Conservation (phyloP, 176 grass and related monocot species). For the Cocos nucifera region DNA sequence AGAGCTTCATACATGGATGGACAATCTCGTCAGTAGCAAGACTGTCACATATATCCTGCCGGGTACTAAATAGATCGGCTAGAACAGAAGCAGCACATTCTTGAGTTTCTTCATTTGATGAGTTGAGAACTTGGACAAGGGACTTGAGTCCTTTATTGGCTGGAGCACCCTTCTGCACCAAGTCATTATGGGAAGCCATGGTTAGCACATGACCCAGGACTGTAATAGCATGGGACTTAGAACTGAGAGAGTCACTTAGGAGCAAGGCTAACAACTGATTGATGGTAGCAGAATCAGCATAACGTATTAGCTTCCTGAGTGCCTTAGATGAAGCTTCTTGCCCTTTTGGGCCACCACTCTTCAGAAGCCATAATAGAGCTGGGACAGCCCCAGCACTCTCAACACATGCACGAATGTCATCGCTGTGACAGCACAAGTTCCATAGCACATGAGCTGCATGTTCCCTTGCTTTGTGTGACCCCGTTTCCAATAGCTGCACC, state of each 20-base stretch:
- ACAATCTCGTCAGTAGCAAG: slow-evolving; percentile 88
- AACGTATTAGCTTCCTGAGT: slow-evolving; percentile 67
- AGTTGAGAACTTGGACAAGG: slow-evolving; percentile 73
- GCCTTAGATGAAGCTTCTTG: slow-evolving; percentile 82
- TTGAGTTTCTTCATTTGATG: slow-evolving; percentile 74
- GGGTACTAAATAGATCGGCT: slow-evolving; percentile 83
- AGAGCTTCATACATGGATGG: slow-evolving; percentile 90
- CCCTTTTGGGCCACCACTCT: slow-evolving; percentile 49
- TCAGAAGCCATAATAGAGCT: slow-evolving; percentile 83
- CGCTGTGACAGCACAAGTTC: slow-evolving; percentile 86
- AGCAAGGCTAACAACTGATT: slow-evolving; percentile 87
- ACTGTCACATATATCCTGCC: slow-evolving; percentile 77
- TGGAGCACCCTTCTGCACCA: slow-evolving; percentile 63
- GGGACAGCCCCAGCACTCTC: slow-evolving; percentile 78
- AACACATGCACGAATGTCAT: slow-evolving; percentile 93
- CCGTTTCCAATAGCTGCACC: slow-evolving; percentile 77
- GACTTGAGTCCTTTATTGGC: slow-evolving; percentile 82
- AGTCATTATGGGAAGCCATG: slow-evolving; percentile 61
- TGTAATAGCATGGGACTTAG: slow-evolving; percentile 69
- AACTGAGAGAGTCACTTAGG: slow-evolving; percentile 54
- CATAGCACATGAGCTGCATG: slow-evolving; percentile 75
- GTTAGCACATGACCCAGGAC: slow-evolving; percentile 90
- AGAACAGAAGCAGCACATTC: slow-evolving; percentile 76
- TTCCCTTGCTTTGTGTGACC: slow-evolving; percentile 87
- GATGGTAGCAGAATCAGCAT: slow-evolving; percentile 72